A percentile compares a stretch with the other conserved stretches of the same genome.
Conservation (phyloP, 1,284 basidiomycete genomes). For the Tilletia caries region DNA sequence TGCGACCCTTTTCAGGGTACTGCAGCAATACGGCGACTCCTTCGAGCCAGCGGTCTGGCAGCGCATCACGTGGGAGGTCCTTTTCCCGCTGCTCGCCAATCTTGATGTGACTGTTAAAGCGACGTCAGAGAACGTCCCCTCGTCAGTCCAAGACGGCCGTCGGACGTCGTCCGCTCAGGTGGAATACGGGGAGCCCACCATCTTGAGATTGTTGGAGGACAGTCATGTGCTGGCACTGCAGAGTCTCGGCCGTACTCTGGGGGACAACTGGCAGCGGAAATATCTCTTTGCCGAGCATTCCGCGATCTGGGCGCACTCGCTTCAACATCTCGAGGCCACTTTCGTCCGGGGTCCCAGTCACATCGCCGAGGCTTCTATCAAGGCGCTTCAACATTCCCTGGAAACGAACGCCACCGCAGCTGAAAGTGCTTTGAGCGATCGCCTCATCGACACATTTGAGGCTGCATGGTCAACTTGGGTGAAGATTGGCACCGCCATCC, state of each 20-base stretch:
- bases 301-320: conserved; percentile 15
- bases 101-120: conserved; percentile 57
- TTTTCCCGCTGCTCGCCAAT: conserved; percentile 79
- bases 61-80: conserved; percentile 61
- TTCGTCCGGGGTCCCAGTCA: conserved; percentile 34
- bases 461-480: conserved; percentile 18
- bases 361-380: conserved; percentile 37
- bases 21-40: conserved; percentile 85
- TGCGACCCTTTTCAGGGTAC: conserved; percentile 86
- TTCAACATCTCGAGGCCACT: conserved; percentile 23
- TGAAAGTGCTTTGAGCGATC: neutral
- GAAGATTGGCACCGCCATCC: conserved; percentile 26
- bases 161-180: conserved; percentile 40
- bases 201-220: conserved; percentile 67
- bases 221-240: conserved; percentile 80
- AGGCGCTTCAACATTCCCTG: conserved; percentile 57
- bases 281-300: conserved; percentile 60
- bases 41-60: conserved; percentile 79
- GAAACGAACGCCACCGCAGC: conserved; percentile 14
- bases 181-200: conserved; percentile 74
- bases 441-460: conserved; percentile 11
- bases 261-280: conserved; percentile 71
- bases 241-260: conserved; percentile 77
- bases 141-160: conserved; percentile 11
- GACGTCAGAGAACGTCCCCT: conserved; percentile 37